A percentile compares a stretch with the other conserved stretches of the same genome.
Conservation (phyloP, 2,329 filamentous ascomycete species). For the Grosmannia huntii region DNA sequence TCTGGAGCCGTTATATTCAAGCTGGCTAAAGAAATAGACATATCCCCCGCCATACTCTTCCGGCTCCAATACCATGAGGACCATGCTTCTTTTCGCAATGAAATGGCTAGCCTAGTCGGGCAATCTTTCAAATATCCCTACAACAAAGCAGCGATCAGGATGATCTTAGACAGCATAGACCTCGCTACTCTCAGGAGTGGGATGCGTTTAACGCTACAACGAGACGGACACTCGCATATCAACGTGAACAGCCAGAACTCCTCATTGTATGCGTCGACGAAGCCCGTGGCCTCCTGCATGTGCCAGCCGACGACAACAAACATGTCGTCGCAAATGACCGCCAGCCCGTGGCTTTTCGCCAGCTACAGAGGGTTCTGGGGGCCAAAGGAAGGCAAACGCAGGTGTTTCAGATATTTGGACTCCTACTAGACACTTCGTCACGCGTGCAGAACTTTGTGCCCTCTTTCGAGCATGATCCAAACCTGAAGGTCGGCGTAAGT, state of each 20-base stretch:
- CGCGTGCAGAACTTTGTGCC: background rate
- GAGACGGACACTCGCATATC: background rate
- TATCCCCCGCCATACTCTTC: background rate
- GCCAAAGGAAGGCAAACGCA: too few relatives aligned
- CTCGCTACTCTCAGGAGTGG: background rate
- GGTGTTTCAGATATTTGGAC: background rate
- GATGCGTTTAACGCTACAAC: background rate
- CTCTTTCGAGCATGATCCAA: background rate
- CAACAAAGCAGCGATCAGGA: too few relatives aligned
- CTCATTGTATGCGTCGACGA: background rate
- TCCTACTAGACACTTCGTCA: background rate
- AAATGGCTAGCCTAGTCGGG: too few relatives aligned
- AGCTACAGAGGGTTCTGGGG: background rate
- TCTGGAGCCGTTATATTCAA: background rate
- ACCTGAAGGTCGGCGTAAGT: background rate
- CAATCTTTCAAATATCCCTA: too few relatives aligned
- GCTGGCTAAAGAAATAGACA: background rate
- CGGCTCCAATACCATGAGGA: background rate
- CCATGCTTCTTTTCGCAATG: background rate
- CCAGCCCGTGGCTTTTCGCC: background rate
- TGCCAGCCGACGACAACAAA: too few relatives aligned
- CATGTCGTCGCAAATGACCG: background rate
- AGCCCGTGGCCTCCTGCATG: background rate
- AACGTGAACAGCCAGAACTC: background rate
- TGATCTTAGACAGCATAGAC: too few relatives aligned